Conservation (phyloP, 139 green algal genomes). For the Chlamydomonas sphaeroides region DNA sequence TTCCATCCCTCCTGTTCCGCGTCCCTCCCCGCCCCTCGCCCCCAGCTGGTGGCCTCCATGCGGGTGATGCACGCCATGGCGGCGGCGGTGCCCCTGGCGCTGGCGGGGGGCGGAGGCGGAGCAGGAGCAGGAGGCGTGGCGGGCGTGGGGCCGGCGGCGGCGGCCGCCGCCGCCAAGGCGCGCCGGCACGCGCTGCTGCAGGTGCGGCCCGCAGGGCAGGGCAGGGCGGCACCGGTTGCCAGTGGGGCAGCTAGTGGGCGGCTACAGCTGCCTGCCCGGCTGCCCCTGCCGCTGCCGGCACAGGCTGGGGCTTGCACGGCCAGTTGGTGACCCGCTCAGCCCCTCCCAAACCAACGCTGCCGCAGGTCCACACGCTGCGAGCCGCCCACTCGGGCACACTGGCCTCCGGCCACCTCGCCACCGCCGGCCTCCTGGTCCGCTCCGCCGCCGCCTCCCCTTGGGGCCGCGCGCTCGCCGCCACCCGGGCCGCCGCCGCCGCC, state of each 20-base stretch:
- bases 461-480: background rate
- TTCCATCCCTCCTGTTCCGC: no score
- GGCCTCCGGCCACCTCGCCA: background rate
- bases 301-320: background rate
- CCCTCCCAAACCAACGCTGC: background rate
- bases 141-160: no score
- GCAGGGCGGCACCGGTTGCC: background rate
- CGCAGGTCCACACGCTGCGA: slow-evolving; percentile 4
- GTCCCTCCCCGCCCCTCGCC: background rate
- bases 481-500: no score
- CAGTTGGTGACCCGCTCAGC: background rate
- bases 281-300: background rate
- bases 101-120: slow-evolving; percentile 5
- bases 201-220: background rate
- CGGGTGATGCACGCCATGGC: slow-evolving; percentile 50
- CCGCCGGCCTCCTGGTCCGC: slow-evolving; percentile 10
- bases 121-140: background rate
- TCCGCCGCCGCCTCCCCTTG: slow-evolving; percentile 1
- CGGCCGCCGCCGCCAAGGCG: background rate
- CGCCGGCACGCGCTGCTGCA: slow-evolving; percentile 19
- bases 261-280: background rate
- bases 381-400: background rate
- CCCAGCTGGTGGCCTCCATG: slow-evolving; percentile 33
- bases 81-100: slow-evolving; percentile 12
- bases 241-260: background rate